Evolutionary conservation across 768 basidiomycete species (phyloP), one percentile per base, ranked within the genome.

Genomic region (Royoungia palumana): DNA sequence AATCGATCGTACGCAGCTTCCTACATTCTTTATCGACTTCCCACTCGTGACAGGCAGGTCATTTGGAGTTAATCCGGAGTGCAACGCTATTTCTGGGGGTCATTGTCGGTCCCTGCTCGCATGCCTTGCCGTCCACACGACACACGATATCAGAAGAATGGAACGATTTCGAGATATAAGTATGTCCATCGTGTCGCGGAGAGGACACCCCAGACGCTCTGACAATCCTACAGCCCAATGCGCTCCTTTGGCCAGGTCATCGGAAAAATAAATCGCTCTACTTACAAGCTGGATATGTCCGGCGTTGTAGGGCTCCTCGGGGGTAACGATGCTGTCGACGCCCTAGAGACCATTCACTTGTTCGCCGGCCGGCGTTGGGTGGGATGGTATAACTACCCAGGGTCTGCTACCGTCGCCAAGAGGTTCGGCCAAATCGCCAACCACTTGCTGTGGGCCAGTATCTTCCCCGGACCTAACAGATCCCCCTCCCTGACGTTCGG

Each of bases 341-440:
- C 69, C 12, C 57, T 69, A 24, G 49, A 54, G 37, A 62, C 65
- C 1, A 64, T 72, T n/a, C 69, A 69, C 30, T 9, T 70, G 19
- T 62, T 62, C 49, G 34, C 55, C 22, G 57, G 60, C 19, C 61
- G 66, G 42, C 61, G 53, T 20, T 69, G 64, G 69, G 52, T 55
- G 1, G 69, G 69, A 32, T 72, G 66, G 66, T 70, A 70, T 53
- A 70, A 70, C 47, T 66, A 69, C 30, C 62, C 70, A 5, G 70
- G 70, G 12, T 37, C 63, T 32, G 54, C 57, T 32, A 53, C 51
- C 6, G 61, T 72, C 9, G 70, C 64, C 28, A 70, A 57, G 47
- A 55, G 42, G n/a, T 70, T 63, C 39, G 68, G 70, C 7, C 54
- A 58, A 30, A 62, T 70, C 41, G 63, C 65, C 16, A 20, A 52